Percentiles rank a stretch among this genome's conserved stretches.
phyloP scores from a whole-genome alignment of 129 eudicot species.

The Silybum marianum region DNA sequence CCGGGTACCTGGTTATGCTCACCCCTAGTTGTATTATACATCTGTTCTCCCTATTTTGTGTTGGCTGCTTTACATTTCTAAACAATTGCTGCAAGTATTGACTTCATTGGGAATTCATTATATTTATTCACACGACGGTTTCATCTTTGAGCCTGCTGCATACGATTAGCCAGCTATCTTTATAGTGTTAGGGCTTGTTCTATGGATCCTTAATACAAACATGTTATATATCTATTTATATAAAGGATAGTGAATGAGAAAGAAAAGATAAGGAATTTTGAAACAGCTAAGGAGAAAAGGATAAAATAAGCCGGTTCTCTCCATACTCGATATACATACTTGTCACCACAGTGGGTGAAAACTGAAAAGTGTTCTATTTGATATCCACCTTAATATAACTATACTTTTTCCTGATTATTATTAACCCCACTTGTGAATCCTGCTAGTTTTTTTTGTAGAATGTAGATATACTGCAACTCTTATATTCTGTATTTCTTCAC shows the following conservation, averaged over 20 bases:
- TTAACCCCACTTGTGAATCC: neutral
- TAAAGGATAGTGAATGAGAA: neutral
- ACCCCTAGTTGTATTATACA: too few species aligned
- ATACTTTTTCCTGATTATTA: neutral
- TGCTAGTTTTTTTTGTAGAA: neutral
- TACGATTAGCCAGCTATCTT: neutral
- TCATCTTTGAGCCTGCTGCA: neutral
- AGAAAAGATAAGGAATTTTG: neutral
- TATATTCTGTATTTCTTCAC: neutral
- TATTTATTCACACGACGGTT: neutral
- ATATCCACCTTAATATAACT: neutral
- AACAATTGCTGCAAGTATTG: neutral
- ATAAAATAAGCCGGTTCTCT: neutral
- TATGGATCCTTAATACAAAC: neutral
- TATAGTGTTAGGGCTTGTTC: neutral
- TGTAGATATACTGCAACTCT: neutral
- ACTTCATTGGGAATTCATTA: neutral
- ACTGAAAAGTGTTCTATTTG: neutral
- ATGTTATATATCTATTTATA: neutral
- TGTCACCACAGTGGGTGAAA: neutral
- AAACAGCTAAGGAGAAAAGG: neutral
- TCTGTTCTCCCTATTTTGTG: neutral
- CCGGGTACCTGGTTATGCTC: too few species aligned
- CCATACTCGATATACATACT: neutral
- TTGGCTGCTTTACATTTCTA: neutral